phyloP scores from a whole-genome alignment of 2,329 filamentous ascomycete genomes.

The Trichoderma sp. region DNA sequence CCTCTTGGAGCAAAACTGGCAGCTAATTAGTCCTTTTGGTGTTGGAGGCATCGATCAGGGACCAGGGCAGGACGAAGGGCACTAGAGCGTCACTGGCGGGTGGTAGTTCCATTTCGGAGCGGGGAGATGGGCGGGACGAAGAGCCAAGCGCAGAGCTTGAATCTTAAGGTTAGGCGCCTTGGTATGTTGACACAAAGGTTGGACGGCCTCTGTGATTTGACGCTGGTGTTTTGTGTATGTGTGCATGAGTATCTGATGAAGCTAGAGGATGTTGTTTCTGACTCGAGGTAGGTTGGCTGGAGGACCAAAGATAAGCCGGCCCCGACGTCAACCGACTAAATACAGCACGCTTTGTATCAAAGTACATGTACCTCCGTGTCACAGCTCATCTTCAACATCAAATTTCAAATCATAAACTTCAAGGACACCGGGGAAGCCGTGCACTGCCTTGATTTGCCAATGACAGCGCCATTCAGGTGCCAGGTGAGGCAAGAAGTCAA shows the following conservation, averaged over 20 bases:
- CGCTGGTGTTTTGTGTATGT: not conserved
- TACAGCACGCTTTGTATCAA: too few relatives aligned
- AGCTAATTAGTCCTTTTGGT: not conserved
- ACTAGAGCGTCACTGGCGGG: not conserved
- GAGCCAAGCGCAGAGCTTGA: not conserved
- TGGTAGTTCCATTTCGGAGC: not conserved
- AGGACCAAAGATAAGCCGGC: constrained; percentile 6
- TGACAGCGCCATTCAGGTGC: not conserved
- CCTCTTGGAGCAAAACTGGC: not conserved
- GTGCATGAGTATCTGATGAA: not conserved
- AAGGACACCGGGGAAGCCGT: not conserved
- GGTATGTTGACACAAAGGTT: not conserved
- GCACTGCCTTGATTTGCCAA: not conserved
- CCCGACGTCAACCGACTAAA: not conserved
- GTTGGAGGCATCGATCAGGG: not conserved
- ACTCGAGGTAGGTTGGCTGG: not conserved
- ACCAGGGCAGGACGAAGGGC: not conserved
- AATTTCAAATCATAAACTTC: not conserved
- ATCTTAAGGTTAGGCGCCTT: not conserved
- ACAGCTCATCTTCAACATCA: not conserved
- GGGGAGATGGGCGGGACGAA: constrained; percentile 1
- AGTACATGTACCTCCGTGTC: not conserved
- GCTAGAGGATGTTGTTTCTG: not conserved
- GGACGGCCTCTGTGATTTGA: not conserved
- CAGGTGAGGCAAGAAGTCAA: not conserved